A percentile compares a stretch with the other conserved stretches of the same genome.
These are phyloP conservation scores for Allium cepa DNA, from an alignment of 106 monocot species.

Conservation along the genomic window DNA sequence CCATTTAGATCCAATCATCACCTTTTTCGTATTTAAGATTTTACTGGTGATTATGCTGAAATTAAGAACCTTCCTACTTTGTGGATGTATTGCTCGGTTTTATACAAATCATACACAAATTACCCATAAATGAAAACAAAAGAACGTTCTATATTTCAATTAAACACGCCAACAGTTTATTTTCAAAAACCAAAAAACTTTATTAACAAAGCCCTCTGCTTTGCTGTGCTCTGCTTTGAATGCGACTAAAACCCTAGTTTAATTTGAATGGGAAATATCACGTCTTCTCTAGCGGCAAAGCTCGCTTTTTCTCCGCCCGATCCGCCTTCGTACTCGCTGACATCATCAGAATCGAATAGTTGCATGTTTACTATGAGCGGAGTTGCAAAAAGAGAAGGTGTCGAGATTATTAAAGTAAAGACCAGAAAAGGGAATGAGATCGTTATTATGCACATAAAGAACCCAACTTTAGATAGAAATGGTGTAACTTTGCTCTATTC, in stretches of 20 bases:
- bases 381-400: conserved; percentile 28
- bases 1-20: no score
- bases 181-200: neutral
- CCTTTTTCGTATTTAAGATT: no score
- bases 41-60: no score
- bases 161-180: no score
- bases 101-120: no score
- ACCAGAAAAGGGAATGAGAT: conserved; percentile 55
- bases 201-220: neutral
- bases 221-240: no score
- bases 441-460: conserved; percentile 49
- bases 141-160: no score
- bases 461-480: conserved; percentile 16
- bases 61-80: no score
- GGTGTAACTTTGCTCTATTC: conserved; percentile 68
- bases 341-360: conserved; percentile 14
- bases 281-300: conserved; percentile 72
- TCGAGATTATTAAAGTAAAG: conserved; percentile 44
- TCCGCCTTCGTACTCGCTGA: conserved; percentile 54
- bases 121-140: no score
- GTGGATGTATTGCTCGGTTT: no score
- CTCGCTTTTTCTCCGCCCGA: conserved; percentile 80
- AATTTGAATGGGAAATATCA: conserved; percentile 46
- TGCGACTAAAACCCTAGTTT: no score
- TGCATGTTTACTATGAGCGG: conserved; percentile 37